Conservation (phyloP, 192 early-diverging fungal species). For the Endogone sp. region DNA sequence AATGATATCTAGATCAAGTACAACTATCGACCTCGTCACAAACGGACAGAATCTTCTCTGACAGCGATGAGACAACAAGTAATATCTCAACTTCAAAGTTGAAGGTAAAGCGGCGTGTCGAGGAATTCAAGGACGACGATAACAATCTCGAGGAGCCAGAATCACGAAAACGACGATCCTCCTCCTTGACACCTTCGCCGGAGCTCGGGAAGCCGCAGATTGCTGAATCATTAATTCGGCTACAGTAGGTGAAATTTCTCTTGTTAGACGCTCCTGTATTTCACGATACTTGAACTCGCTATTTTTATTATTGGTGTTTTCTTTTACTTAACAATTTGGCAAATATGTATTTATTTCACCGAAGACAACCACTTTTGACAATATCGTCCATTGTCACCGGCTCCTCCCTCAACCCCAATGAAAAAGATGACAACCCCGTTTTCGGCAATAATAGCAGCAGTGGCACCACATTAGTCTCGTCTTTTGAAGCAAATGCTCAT, state of each 20-base stretch:
- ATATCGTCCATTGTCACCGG: no score
- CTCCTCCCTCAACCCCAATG: no score
- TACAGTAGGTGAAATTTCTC: not conserved
- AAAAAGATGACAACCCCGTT: no score
- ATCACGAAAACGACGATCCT: not conserved
- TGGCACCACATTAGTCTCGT: no score
- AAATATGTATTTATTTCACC: no score
- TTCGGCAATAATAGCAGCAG: no score
- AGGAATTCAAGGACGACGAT: not conserved
- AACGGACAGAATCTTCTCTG: not conserved
- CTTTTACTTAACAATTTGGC: no score
- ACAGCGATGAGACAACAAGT: not conserved
- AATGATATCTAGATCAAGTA: not conserved
- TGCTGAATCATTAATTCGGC: not conserved
- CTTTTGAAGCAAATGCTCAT: no score
- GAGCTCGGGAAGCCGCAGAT: not conserved
- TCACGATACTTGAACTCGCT: not conserved
- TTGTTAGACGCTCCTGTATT: not conserved
- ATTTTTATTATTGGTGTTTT: not conserved
- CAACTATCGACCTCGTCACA: not conserved
- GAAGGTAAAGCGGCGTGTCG: not conserved
- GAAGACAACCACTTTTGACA: no score
- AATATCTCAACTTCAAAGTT: not conserved
- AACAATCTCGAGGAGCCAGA: not conserved
- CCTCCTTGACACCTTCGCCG: constrained; percentile 1